Percentiles rank a stretch among this genome's conserved stretches.
These are phyloP conservation scores for Solidago caesia DNA, from an alignment of 129 eudicot species.

Conservation along the genomic window DNA sequence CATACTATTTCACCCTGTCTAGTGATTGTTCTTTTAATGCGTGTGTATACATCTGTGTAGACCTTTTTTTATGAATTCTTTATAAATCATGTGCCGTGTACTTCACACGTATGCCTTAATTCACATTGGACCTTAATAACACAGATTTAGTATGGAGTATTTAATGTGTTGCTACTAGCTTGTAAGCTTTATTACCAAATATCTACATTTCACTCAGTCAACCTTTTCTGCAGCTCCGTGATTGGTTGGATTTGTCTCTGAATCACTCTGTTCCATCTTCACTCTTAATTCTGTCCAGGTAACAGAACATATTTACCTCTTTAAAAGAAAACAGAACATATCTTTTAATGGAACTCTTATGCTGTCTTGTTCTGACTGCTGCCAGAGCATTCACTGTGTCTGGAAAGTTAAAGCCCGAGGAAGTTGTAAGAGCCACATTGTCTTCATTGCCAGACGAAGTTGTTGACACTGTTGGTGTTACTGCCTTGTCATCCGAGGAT, in stretches of 20 bases:
- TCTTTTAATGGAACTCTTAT: not conserved
- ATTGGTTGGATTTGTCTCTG: constrained; percentile 96
- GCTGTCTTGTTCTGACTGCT: not conserved
- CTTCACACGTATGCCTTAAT: no score
- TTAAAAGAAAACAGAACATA: constrained; percentile 2
- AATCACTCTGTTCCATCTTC: constrained; percentile 98
- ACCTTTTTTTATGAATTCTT: not conserved
- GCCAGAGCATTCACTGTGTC: constrained; percentile 89
- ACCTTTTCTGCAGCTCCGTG: constrained; percentile 66
- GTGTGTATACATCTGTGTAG: not conserved
- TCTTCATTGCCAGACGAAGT: constrained; percentile 98
- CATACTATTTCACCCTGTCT: not conserved
- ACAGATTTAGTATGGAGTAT: not conserved
- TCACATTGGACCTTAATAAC: constrained; percentile 5
- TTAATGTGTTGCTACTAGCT: not conserved
- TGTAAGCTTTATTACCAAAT: not conserved
- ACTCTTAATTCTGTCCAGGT: constrained; percentile 96
- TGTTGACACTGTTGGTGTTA: constrained; percentile 86
- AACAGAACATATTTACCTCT: constrained; percentile 5
- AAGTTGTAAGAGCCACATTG: constrained; percentile 85
- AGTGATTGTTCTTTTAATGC: not conserved
- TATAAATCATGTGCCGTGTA: not conserved
- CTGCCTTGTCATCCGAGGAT: constrained; percentile 92
- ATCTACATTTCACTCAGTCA: not conserved
- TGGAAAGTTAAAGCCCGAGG: constrained; percentile 89